Evolutionary conservation across 352 stramenopile genomes (phyloP).

Genomic region (Globisporangium carolinianum): DNA sequence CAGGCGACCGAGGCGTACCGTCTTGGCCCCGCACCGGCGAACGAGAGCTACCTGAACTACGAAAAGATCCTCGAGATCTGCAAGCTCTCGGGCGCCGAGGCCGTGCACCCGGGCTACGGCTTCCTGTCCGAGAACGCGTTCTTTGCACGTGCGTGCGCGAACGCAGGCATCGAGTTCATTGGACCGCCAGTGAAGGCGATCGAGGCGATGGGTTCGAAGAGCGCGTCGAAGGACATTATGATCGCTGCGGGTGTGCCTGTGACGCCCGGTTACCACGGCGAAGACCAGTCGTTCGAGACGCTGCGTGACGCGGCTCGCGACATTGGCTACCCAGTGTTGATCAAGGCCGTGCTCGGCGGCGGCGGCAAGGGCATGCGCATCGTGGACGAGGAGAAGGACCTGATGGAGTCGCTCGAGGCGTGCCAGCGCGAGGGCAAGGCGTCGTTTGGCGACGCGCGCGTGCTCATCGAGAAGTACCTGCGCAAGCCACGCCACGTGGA

Average conservation of each 20-base stretch:
- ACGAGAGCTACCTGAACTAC: constrained; percentile 76
- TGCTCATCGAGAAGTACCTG: constrained; percentile 91
- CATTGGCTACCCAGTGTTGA: constrained; percentile 91
- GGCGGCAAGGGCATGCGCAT: constrained; percentile 92
- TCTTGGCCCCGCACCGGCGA: constrained; percentile 56
- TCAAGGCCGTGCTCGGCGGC: constrained; percentile 89
- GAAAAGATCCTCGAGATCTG: constrained; percentile 68
- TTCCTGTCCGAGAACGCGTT: constrained; percentile 87
- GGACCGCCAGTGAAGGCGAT: constrained; percentile 85
- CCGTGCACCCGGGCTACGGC: constrained; percentile 88
- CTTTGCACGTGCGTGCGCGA: constrained; percentile 62
- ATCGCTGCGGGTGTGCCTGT: constrained; percentile 79
- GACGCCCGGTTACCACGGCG: constrained; percentile 88
- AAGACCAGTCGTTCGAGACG: constrained; percentile 76
- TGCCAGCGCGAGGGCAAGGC: constrained; percentile 82
- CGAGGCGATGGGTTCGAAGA: constrained; percentile 90
- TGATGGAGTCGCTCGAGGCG: constrained; percentile 75
- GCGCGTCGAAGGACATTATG: constrained; percentile 90
- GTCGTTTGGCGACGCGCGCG: constrained; percentile 86
- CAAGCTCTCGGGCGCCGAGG: constrained; percentile 55
- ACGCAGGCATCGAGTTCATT: constrained; percentile 86
- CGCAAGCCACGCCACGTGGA: constrained; percentile 88
- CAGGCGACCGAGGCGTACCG: constrained; percentile 65
- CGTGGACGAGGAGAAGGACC: constrained; percentile 74
- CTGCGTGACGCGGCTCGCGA: constrained; percentile 68